Percentiles rank a stretch among this genome's conserved stretches.
phyloP scores from a whole-genome alignment of 805 yeast species.

The Wickerhamomyces pijperi region DNA sequence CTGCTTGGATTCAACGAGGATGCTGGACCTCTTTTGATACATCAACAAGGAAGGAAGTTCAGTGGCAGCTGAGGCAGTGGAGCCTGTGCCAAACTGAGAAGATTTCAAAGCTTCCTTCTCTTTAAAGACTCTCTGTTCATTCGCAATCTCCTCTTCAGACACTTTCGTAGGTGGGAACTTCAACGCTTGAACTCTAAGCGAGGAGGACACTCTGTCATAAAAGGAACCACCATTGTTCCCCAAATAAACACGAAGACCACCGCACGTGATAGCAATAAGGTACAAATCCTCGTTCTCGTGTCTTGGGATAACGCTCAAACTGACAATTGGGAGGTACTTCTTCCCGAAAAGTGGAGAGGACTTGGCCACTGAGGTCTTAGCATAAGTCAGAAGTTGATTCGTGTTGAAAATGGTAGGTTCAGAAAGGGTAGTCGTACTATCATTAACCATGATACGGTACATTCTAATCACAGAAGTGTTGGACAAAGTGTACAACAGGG shows the following conservation, averaged over 20 bases:
- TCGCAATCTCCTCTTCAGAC: constrained; percentile 19
- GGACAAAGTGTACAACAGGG: constrained; percentile 70
- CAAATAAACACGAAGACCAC: constrained; percentile 69
- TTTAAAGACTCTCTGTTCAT: constrained; percentile 14
- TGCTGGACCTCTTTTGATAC: constrained; percentile 44
- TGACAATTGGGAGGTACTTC: constrained; percentile 49
- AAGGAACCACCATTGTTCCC: constrained; percentile 28
- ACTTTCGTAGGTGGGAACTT: constrained; percentile 57
- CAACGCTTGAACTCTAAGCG: constrained; percentile 37
- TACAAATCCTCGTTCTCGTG: constrained; percentile 60
- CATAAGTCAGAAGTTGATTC: constrained; percentile 25
- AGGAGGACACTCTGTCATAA: constrained; percentile 23
- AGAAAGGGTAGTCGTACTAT: constrained; percentile 29
- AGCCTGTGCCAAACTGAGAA: too few relatives aligned
- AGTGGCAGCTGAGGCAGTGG: constrained; percentile 13
- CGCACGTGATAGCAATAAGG: constrained; percentile 67
- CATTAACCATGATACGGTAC: constrained; percentile 40
- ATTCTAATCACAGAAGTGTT: constrained; percentile 74
- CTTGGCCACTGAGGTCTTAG: constrained; percentile 32
- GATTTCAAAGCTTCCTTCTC: constrained; percentile 23
- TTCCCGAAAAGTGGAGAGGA: constrained; percentile 45
- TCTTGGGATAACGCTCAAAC: constrained; percentile 48
- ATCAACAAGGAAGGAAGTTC: constrained; percentile 25
- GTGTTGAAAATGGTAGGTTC: constrained; percentile 28
- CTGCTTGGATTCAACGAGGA: constrained; percentile 44